Evolutionary conservation across 1,284 basidiomycete genomes (phyloP).

Genomic region (Tilletia setariae): DNA sequence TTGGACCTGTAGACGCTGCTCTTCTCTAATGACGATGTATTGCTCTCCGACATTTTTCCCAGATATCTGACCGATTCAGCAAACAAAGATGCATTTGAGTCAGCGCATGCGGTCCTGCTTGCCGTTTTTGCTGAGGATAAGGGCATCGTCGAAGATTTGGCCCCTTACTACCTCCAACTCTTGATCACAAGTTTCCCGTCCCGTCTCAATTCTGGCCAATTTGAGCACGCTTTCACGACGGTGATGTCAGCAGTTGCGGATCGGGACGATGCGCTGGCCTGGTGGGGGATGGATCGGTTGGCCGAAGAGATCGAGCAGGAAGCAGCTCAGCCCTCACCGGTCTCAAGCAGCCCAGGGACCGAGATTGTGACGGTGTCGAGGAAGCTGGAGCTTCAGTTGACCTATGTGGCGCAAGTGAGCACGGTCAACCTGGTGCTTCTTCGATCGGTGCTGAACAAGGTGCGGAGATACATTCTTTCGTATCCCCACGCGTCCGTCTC

Average conservation of each 20-base stretch:
- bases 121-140: conserved; percentile 39
- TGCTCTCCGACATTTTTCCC: background rate
- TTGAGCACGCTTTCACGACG: conserved; percentile 41
- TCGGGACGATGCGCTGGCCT: conserved; percentile 42
- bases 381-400: conserved; percentile 29
- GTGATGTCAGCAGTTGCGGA: conserved; percentile 44
- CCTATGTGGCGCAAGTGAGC: conserved; percentile 38
- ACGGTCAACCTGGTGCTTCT: conserved; percentile 50
- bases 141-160: conserved; percentile 32
- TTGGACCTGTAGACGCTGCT: no score
- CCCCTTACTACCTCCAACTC: conserved; percentile 46
- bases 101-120: conserved; percentile 48
- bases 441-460: conserved; percentile 38
- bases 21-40: background rate
- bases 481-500: background rate
- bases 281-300: conserved; percentile 43
- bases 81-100: conserved; percentile 49
- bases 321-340: background rate
- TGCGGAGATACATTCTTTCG: conserved; percentile 33
- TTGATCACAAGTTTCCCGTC: conserved; percentile 29
- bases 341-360: no score
- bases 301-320: conserved; percentile 31
- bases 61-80: conserved; percentile 37
- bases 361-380: conserved; percentile 21
- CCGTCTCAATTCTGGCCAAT: conserved; percentile 33